Evolutionary conservation across 805 yeast species (phyloP), one percentile per base, ranked within the genome.

Genomic region (Candida qinlingensis): DNA sequence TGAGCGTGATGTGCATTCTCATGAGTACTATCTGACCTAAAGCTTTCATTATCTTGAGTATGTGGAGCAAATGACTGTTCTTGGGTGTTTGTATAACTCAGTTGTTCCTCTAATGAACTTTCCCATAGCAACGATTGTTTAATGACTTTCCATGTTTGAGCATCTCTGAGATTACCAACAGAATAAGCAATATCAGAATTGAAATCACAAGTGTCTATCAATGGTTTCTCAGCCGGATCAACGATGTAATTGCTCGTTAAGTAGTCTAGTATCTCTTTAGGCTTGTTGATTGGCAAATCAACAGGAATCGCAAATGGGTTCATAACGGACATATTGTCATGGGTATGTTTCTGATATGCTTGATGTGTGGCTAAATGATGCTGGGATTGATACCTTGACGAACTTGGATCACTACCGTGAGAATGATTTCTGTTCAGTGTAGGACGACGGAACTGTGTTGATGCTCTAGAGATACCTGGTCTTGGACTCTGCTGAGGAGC

Each of bases 61-160:
- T 29, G 26, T 7, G 41, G 12, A 9, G 30, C 7, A n/a, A 40
- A n/a, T 8, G 9, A 27, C 5, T 27, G 37, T 28, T 43, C 40
- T 10, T 42, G 29, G 6, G 34, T 37, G 25, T 42, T 27, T 7
- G 50, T 29, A 34, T 45, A 44, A 13, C 45, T 37, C 13, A 49
- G 13, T 19, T 57, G 53, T 7, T 49, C 29, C 8, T 41, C 51
- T 12, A 57, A 38, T 29, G 55, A 51, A 10, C 53, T 25, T 39
- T 62, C 67, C 64, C 74, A 66, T 2, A 64, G 60, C 4, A 82
- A 63, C 30, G 80, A 67, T 34, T 75, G 76, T 11, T 77, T 76
- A 5, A 83, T 64, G 4, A 81, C 72, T 50, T 74, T 65, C 90
- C 90, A 84, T 0, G 80, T 73, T 57, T 81, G 87, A 46, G 82